phyloP scores from a whole-genome alignment of 2,329 filamentous ascomycete species.

The Xylaria sp. region DNA sequence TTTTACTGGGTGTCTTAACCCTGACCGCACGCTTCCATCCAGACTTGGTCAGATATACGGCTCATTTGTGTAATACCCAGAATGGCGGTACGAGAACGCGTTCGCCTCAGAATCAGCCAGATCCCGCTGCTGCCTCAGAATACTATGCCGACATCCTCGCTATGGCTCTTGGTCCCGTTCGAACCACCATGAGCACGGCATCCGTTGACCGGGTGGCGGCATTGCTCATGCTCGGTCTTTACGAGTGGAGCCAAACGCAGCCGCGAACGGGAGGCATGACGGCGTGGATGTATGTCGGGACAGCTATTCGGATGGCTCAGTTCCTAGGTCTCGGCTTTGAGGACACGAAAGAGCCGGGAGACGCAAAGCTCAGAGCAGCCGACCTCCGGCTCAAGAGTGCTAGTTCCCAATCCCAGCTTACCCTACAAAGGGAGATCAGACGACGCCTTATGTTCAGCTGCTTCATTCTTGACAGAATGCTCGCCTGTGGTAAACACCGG shows the following conservation, averaged over 20 bases:
- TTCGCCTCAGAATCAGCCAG: constrained; percentile 34
- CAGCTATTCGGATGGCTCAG: constrained; percentile 60
- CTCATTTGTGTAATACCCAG: constrained; percentile 35
- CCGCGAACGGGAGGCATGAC: constrained; percentile 46
- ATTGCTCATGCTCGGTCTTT: constrained; percentile 64
- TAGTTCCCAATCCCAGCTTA: constrained; percentile 30
- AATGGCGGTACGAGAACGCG: constrained; percentile 34
- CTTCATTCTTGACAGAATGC: constrained; percentile 64
- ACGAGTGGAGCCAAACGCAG: constrained; percentile 63
- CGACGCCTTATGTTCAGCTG: constrained; percentile 71
- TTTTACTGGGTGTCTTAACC: constrained; percentile 62
- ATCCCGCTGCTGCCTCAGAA: constrained; percentile 55
- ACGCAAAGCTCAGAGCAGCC: constrained; percentile 19
- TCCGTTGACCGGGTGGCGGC: constrained; percentile 62
- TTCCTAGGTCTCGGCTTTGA: constrained; percentile 56
- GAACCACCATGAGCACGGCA: constrained; percentile 44
- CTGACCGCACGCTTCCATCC: constrained; percentile 65
- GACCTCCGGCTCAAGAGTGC: constrained; percentile 22
- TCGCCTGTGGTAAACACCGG: constrained; percentile 59
- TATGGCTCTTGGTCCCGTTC: constrained; percentile 45
- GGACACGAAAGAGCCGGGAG: constrained; percentile 33
- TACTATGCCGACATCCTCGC: constrained; percentile 58
- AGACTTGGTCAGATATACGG: constrained; percentile 52
- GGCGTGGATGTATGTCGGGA: constrained; percentile 62
- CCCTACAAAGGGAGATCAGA: constrained; percentile 57